These are phyloP conservation scores for Trametes cubensis DNA, from an alignment of 768 basidiomycete species.

Conservation along the genomic window DNA sequence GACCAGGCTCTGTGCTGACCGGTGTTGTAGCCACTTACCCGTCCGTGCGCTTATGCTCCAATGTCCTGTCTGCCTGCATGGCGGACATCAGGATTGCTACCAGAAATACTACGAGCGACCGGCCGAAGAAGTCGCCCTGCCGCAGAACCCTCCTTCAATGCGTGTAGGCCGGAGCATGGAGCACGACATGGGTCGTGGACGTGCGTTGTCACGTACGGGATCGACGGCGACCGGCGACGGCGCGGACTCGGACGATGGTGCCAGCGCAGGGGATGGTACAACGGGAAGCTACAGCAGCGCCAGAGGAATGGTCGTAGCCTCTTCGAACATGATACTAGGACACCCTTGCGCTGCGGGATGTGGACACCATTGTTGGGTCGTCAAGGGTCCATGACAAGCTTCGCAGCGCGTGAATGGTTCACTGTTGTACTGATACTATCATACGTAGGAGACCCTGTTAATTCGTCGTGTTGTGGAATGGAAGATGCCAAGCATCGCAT, in stretches of 20 bases:
- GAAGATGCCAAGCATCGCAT: too few species aligned
- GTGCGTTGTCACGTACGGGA: constrained; percentile 16
- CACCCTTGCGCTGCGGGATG: constrained; percentile 80
- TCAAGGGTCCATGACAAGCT: constrained; percentile 6
- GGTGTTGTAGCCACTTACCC: constrained; percentile 64
- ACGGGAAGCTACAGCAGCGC: constrained; percentile 17
- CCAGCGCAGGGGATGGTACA: constrained; percentile 21
- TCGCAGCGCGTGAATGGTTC: neutral
- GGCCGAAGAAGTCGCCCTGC: constrained; percentile 25
- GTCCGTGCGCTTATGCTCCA: constrained; percentile 71
- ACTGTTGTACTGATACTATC: neutral
- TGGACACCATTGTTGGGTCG: constrained; percentile 65
- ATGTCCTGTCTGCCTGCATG: constrained; percentile 77
- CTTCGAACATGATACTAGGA: constrained; percentile 41
- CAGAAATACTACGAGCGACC: constrained; percentile 63
- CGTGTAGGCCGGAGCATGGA: constrained; percentile 29
- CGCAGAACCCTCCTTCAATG: constrained; percentile 8
- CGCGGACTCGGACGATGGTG: constrained; percentile 32
- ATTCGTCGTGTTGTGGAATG: neutral
- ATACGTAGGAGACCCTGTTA: neutral
- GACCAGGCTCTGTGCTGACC: constrained; percentile 8
- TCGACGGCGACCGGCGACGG: constrained; percentile 16
- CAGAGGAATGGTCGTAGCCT: constrained; percentile 4
- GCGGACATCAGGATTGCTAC: constrained; percentile 82
- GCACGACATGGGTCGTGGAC: constrained; percentile 23